These are phyloP conservation scores for Kodamaea laetipori DNA, from an alignment of 805 yeast species.

Conservation along the genomic window DNA sequence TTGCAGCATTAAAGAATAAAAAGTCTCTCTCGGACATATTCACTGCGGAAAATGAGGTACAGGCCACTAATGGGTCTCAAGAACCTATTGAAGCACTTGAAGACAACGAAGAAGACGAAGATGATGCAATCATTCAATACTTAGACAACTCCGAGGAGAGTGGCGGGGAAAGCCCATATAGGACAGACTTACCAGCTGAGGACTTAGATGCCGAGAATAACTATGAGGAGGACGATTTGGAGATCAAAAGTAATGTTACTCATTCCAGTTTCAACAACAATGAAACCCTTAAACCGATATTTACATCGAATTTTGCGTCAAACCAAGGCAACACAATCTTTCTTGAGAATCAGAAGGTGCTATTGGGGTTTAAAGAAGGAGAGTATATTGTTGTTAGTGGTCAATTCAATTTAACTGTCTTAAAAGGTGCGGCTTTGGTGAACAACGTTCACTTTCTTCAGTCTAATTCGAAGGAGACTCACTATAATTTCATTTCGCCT, in stretches of 20 bases:
- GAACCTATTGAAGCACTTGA: not conserved
- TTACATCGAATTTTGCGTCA: slow-evolving; percentile 4
- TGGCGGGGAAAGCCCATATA: not conserved
- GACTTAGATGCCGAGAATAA: not conserved
- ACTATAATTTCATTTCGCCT: slow-evolving; percentile 9
- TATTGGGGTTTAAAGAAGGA: slow-evolving; percentile 3
- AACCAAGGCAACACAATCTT: not conserved
- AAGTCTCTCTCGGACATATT: slow-evolving; percentile 4
- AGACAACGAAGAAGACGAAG: slow-evolving; percentile 4
- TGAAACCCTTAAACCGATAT: not conserved
- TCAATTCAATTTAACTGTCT: slow-evolving; percentile 6
- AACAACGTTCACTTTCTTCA: slow-evolving; percentile 7
- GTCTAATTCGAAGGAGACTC: not conserved
- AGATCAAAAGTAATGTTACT: not conserved
- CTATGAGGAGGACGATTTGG: not conserved
- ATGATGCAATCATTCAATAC: slow-evolving; percentile 5
- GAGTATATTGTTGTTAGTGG: slow-evolving; percentile 9
- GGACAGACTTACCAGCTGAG: not conserved
- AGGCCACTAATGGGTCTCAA: not conserved
- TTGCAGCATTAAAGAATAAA: slow-evolving; percentile 11
- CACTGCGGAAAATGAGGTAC: not conserved
- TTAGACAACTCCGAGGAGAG: slow-evolving; percentile 6
- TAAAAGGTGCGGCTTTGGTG: slow-evolving; percentile 7
- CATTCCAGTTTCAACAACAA: not conserved
- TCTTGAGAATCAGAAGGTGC: not conserved